These are phyloP conservation scores for Leccinum olivaceopallidum DNA, from an alignment of 768 basidiomycete genomes.

Conservation along the genomic window DNA sequence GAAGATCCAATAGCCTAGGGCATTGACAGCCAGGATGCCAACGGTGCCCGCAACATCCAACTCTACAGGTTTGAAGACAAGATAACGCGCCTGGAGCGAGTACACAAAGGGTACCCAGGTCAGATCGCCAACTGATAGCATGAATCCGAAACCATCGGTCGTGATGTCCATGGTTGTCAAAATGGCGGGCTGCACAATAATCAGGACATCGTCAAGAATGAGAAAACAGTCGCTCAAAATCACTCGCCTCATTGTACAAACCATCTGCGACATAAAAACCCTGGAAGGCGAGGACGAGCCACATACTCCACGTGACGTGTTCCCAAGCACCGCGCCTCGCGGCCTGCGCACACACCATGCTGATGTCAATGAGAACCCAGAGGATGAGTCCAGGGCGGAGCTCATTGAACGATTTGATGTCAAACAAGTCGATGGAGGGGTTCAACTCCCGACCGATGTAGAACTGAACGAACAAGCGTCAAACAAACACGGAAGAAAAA, in stretches of 20 bases:
- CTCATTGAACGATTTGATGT: conserved; percentile 60
- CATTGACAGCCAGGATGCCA: conserved; percentile 63
- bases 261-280: conserved; percentile 83
- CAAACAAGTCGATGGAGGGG: conserved; percentile 77
- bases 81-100: conserved; percentile 89
- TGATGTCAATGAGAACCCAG: conserved; percentile 91
- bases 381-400: conserved; percentile 67
- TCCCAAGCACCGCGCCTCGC: conserved; percentile 65
- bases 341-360: conserved; percentile 90
- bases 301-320: conserved; percentile 86
- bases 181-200: conserved; percentile 63
- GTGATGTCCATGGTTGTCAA: conserved; percentile 98
- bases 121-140: conserved; percentile 93
- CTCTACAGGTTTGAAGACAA: conserved; percentile 85
- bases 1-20: conserved; percentile 89
- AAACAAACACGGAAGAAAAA: background rate
- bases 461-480: conserved; percentile 51
- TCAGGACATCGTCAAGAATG: background rate
- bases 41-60: conserved; percentile 60
- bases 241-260: conserved; percentile 84
- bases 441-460: conserved; percentile 95
- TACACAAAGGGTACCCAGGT: conserved; percentile 95
- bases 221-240: background rate
- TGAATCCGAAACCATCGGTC: conserved; percentile 97
- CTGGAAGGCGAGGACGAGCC: conserved; percentile 86